Percentiles rank a stretch among this genome's conserved stretches.
These are phyloP conservation scores for Ilex asprella DNA, from an alignment of 257 asterid genomes.

Conservation along the genomic window DNA sequence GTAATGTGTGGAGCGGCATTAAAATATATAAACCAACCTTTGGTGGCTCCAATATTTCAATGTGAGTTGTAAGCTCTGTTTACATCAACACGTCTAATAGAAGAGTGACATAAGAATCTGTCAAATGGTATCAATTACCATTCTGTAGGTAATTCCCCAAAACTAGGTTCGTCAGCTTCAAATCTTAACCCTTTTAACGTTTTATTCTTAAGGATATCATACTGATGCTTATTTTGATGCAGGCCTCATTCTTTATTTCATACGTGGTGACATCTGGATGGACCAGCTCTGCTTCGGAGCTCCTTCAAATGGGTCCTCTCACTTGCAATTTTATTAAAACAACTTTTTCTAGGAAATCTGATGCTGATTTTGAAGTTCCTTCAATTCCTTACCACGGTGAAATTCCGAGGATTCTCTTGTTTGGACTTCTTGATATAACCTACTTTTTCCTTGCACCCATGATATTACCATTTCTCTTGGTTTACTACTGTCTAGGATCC, in stretches of 20 bases:
- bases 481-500: constrained; percentile 77
- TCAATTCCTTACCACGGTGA: constrained; percentile 78
- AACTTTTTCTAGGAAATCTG: constrained; percentile 33
- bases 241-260: constrained; percentile 95
- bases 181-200: no score
- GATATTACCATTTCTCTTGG: constrained; percentile 79
- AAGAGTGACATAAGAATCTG: no score
- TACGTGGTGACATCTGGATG: constrained; percentile 98
- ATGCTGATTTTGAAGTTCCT: constrained; percentile 63
- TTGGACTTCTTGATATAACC: constrained; percentile 79
- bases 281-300: constrained; percentile 76
- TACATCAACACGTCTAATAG: no score
- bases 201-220: no score
- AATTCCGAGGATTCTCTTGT: constrained; percentile 74
- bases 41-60: no score
- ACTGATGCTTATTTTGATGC: constrained; percentile 10
- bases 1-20: no score
- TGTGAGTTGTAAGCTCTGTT: no score
- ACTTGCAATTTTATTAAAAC: constrained; percentile 34
- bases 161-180: no score
- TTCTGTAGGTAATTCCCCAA: no score
- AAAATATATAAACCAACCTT: no score
- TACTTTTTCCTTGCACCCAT: constrained; percentile 94
- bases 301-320: constrained; percentile 45
- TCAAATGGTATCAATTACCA: no score